Evolutionary conservation across 768 basidiomycete species (phyloP).

Genomic region (Auriscalpium orientale): DNA sequence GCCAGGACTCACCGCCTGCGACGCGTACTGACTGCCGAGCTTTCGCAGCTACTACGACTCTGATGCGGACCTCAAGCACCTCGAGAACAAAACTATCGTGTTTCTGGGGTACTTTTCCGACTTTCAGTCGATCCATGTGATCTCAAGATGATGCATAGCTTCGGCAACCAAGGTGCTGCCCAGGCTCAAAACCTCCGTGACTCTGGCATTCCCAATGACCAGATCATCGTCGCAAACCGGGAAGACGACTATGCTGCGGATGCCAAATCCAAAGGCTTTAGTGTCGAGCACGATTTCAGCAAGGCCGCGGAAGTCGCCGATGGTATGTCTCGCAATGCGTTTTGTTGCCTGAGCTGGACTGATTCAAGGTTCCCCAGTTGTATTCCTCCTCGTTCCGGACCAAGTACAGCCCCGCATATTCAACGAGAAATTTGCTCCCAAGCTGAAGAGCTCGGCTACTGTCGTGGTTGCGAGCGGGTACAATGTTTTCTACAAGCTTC

Average conservation of each 20-base stretch:
- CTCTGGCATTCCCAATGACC: constrained; percentile 53
- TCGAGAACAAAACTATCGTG: constrained; percentile 46
- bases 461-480: constrained; percentile 60
- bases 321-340: constrained; percentile 27
- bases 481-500: constrained; percentile 54
- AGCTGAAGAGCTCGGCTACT: constrained; percentile 38
- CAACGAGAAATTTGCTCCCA: constrained; percentile 44
- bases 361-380: constrained; percentile 26
- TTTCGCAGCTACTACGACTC: constrained; percentile 47
- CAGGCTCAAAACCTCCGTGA: constrained; percentile 64
- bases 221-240: constrained; percentile 51
- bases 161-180: constrained; percentile 60
- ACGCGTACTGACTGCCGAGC: not conserved
- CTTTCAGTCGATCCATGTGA: not conserved
- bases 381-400: constrained; percentile 58
- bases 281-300: constrained; percentile 46
- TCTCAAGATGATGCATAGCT: constrained; percentile 25
- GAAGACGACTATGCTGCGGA: constrained; percentile 49
- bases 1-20: constrained; percentile 9
- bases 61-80: constrained; percentile 44
- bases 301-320: constrained; percentile 51
- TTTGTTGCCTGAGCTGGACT: not conserved
- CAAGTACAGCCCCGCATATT: constrained; percentile 59
- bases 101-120: constrained; percentile 44
- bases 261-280: constrained; percentile 49